phyloP scores from a whole-genome alignment of 495 filamentous ascomycete genomes.

The Cairneyella variabilis region DNA sequence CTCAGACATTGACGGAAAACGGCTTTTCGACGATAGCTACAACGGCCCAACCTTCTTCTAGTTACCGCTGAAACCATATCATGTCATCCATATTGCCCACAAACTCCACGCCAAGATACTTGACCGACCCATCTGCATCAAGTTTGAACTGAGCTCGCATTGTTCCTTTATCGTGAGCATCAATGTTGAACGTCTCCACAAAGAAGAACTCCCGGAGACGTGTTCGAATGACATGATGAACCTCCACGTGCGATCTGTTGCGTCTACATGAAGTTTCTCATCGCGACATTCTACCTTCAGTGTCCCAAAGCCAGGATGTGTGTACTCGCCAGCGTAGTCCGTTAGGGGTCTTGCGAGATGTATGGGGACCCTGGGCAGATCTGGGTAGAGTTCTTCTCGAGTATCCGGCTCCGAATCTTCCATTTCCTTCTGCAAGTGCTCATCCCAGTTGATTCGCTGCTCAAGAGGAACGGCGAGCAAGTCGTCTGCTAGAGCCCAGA shows the following conservation, averaged over 20 bases:
- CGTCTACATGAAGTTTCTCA: conserved; percentile 7
- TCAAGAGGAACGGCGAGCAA: conserved; percentile 29
- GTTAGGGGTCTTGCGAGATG: conserved; percentile 30
- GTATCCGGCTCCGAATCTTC: conserved; percentile 23
- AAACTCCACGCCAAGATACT: not conserved
- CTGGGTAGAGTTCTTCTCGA: conserved; percentile 30
- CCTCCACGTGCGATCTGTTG: conserved; percentile 8
- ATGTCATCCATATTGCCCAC: conserved; percentile 7
- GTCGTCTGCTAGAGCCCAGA: conserved; percentile 37
- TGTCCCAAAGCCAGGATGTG: conserved; percentile 35
- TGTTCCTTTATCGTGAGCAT: conserved; percentile 10
- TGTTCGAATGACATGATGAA: conserved; percentile 23
- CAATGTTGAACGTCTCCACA: conserved; percentile 2
- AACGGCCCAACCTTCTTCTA: too few relatives aligned
- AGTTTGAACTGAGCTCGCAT: conserved; percentile 10
- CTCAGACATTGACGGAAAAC: too few relatives aligned
- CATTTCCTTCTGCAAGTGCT: conserved; percentile 12
- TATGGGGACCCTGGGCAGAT: conserved; percentile 24
- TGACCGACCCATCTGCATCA: not conserved
- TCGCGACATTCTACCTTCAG: conserved; percentile 27
- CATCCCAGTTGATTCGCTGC: conserved; percentile 29
- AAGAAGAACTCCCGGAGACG: conserved; percentile 32
- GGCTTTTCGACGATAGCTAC: too few relatives aligned
- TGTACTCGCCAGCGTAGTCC: conserved; percentile 37
- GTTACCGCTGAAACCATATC: conserved; percentile 18